Conservation (phyloP, 768 basidiomycete species). For the Daedalea quercina region DNA sequence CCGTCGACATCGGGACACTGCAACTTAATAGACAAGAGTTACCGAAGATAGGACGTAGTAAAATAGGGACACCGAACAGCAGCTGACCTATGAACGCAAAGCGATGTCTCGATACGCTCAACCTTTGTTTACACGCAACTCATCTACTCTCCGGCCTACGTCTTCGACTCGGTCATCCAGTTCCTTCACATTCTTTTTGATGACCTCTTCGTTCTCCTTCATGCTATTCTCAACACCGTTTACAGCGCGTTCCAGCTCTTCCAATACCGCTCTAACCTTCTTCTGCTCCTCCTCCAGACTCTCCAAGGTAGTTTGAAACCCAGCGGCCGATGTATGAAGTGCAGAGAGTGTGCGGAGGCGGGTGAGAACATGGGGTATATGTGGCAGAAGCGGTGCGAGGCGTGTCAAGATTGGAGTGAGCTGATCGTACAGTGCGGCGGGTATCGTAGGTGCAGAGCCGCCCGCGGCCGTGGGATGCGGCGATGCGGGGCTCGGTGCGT, state of each 20-base stretch:
- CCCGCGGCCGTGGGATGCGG: constrained; percentile 3
- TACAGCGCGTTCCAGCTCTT: constrained; percentile 65
- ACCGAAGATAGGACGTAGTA: too few relatives aligned
- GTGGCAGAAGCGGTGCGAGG: constrained; percentile 66
- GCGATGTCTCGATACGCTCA: neutral
- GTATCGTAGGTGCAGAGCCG: constrained; percentile 5
- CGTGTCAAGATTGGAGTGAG: constrained; percentile 64
- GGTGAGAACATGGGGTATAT: constrained; percentile 85
- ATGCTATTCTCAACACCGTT: constrained; percentile 70
- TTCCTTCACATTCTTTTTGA: constrained; percentile 67
- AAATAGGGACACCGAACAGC: too few relatives aligned
- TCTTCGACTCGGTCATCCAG: constrained; percentile 54
- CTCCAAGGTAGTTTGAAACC: constrained; percentile 63
- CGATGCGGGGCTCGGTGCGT: constrained; percentile 6
- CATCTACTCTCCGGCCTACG: constrained; percentile 1
- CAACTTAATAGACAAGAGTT: too few relatives aligned
- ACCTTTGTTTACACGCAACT: neutral
- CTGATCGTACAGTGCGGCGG: constrained; percentile 42
- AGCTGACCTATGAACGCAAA: too few relatives aligned
- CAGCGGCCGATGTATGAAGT: constrained; percentile 75
- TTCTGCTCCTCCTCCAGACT: constrained; percentile 69
- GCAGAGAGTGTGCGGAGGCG: constrained; percentile 80
- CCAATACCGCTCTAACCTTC: constrained; percentile 52
- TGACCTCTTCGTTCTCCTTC: constrained; percentile 60
- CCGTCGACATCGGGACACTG: too few relatives aligned